Base-by-base conservation (phyloP, 257 asterid genomes). In the Ligustrum vulgare region DNA sequence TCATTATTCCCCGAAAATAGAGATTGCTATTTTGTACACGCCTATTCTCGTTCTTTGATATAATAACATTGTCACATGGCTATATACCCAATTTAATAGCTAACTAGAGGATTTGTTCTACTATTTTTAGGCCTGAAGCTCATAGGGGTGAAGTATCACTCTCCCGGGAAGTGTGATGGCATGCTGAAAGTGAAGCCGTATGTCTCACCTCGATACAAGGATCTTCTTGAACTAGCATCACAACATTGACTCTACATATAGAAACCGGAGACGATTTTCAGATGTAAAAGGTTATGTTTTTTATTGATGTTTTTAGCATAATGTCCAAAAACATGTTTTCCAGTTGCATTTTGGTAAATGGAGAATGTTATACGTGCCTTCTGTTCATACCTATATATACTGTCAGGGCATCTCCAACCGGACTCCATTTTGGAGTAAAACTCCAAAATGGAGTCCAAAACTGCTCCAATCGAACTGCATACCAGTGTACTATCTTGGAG, bases 51-150 rank as follows among this genome's bases (percentile, higher is more conserved):
- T 28, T 28, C 31, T 28, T 28, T 28, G 31, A 28, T 28, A 28
- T 28, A 28, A 28, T 28, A 28, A 28, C 31, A 28, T n/a, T 1
- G 28, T 54, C 23, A 54, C 25, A 0, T n/a, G 25, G 63, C 23
- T 51, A 2, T 51, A n/a, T 2, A n/a, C 1, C 56, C 8, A 7
- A 45, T 45, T 45, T 45, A 45, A 45, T 45, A 45, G 18, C 15
- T 45, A 45, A 23, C 33, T 25, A 35, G 18, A 3, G 67, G 18
- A 3, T 10, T 22, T 60, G 16, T 60, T 72, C 37, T 43, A 36
- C 60, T 79, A 54, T 82, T 84, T 84, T 87, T 77, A 95, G 99
- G 94, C 82, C 12, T 89, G 74, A 86, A 89, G 87, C 89, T 93
- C 32, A 43, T 93, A n/a, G 99, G 98, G 56, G 84, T 93, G 58